Percentiles rank a stretch among this genome's conserved stretches.
phyloP scores from a whole-genome alignment of 2,329 filamentous ascomycete genomes.

The Akanthomyces lecanii region DNA sequence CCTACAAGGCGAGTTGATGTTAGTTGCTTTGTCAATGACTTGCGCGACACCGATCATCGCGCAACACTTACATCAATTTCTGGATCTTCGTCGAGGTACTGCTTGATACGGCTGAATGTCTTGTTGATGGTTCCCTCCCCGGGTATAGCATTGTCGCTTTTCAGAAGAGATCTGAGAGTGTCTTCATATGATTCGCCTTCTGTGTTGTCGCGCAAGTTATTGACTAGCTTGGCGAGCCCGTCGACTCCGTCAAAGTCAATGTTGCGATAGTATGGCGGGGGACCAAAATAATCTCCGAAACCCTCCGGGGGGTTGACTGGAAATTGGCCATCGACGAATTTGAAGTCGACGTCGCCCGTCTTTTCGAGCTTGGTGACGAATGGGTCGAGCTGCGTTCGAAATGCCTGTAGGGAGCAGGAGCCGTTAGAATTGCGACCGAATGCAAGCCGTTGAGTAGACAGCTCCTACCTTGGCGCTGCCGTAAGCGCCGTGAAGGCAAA shows the following conservation, averaged over 20 bases:
- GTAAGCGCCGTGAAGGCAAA: conserved; percentile 55
- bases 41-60: not conserved
- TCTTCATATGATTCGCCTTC: conserved; percentile 50
- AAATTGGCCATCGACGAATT: conserved; percentile 50
- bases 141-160: conserved; percentile 24
- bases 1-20: conserved; percentile 25
- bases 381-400: conserved; percentile 47
- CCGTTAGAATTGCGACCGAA: not conserved
- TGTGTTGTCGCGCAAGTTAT: conserved; percentile 51
- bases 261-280: conserved; percentile 52
- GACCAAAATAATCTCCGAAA: conserved; percentile 55
- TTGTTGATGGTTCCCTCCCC: conserved; percentile 18
- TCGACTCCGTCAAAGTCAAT: conserved; percentile 44
- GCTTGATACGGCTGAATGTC: conserved; percentile 29
- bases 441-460: not conserved
- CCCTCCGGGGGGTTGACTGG: conserved; percentile 47
- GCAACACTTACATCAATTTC: conserved; percentile 22
- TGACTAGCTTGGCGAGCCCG: conserved; percentile 42
- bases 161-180: conserved; percentile 48
- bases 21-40: not conserved
- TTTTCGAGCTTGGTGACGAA: conserved; percentile 24
- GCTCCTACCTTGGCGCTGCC: conserved; percentile 49
- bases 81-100: conserved; percentile 41
- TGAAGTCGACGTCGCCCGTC: conserved; percentile 30
- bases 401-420: conserved; percentile 40